These are phyloP conservation scores for Taphrina pruni DNA, from an alignment of 1,139 yeast species.

Conservation along the genomic window DNA sequence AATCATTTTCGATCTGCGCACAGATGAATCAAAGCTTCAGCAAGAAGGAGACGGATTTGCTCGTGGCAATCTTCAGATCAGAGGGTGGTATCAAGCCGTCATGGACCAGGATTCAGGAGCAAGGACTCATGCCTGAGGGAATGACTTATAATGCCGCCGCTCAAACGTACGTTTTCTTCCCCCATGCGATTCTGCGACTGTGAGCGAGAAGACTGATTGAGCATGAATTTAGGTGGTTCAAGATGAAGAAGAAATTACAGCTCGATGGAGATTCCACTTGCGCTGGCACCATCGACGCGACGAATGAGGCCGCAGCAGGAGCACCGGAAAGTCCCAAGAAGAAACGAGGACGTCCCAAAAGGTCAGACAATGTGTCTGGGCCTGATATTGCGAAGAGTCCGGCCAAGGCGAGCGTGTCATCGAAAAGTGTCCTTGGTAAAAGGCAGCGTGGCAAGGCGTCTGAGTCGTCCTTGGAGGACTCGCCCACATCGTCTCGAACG, in stretches of 20 bases:
- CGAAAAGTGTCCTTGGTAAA: background rate
- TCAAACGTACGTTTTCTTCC: background rate
- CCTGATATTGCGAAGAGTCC: background rate
- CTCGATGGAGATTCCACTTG: background rate
- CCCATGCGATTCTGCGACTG: background rate
- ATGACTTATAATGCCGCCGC: constrained; percentile 17
- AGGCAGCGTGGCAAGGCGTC: background rate
- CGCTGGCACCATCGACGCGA: background rate
- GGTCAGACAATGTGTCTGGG: background rate
- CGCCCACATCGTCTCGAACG: background rate
- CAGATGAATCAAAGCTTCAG: constrained; percentile 6
- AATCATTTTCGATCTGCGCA: too few species aligned
- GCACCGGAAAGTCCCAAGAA: background rate
- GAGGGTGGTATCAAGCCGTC: constrained; percentile 6
- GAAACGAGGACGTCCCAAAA: constrained; percentile 4
- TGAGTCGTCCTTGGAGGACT: background rate
- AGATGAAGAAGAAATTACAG: constrained; percentile 10
- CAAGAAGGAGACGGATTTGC: background rate
- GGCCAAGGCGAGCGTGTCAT: background rate
- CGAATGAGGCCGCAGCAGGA: background rate
- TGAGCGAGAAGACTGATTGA: background rate
- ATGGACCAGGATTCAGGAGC: constrained; percentile 18
- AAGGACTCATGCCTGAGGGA: constrained; percentile 17
- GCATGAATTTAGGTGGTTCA: constrained; percentile 2
- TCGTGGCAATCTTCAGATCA: constrained; percentile 9